Evolutionary conservation across 1,284 basidiomycete genomes (phyloP).

Genomic region (Heterobasidion occidentale): DNA sequence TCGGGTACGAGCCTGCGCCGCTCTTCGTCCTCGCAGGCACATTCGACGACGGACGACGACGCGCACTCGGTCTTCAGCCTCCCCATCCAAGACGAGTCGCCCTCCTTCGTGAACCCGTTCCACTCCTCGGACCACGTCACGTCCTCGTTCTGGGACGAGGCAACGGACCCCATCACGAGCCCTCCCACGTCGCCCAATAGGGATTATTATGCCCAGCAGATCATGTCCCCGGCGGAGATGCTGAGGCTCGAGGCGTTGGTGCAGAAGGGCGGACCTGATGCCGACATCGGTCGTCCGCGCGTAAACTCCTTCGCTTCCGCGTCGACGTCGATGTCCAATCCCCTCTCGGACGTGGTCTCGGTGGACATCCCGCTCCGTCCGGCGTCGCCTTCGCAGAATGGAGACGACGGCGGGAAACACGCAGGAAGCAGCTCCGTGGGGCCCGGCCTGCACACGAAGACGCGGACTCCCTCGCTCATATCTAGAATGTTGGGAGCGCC

Average conservation of each 20-base stretch:
- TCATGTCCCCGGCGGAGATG: constrained; percentile 60
- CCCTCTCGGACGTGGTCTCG: constrained; percentile 5
- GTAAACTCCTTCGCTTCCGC: constrained; percentile 7
- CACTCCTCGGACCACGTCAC: constrained; percentile 15
- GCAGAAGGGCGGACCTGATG: constrained; percentile 24
- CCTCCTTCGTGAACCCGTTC: constrained; percentile 14
- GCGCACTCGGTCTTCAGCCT: constrained; percentile 45
- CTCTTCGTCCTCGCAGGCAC: constrained; percentile 39
- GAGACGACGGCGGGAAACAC: background rate
- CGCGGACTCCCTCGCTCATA: background rate
- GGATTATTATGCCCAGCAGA: constrained; percentile 51
- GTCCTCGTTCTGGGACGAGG: constrained; percentile 45
- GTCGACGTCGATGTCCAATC: constrained; percentile 5
- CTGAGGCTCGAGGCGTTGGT: constrained; percentile 44
- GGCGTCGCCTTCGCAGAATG: background rate
- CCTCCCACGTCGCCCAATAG: background rate
- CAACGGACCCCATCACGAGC: background rate
- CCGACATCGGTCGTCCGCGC: constrained; percentile 15
- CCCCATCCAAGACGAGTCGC: constrained; percentile 10
- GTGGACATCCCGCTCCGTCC: constrained; percentile 1
- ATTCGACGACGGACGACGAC: constrained; percentile 38
- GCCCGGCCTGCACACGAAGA: background rate
- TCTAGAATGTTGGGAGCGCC: background rate
- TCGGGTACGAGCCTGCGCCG: constrained; percentile 44
- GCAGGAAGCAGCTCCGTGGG: background rate